Percentiles rank a stretch among this genome's conserved stretches.
phyloP scores from a whole-genome alignment of 148 eudicot genomes.

The Camellia japonica region DNA sequence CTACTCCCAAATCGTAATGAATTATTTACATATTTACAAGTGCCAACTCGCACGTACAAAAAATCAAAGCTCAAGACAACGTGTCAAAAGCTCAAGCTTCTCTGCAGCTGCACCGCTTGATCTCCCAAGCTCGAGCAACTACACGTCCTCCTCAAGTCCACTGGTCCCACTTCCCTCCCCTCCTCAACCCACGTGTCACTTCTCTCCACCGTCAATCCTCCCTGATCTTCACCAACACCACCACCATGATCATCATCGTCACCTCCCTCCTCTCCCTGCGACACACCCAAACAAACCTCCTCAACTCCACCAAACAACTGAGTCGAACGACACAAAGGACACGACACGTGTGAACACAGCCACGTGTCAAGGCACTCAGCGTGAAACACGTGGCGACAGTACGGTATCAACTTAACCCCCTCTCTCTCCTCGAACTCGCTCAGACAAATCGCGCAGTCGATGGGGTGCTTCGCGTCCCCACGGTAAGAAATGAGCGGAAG shows the following conservation, averaged over 20 bases:
- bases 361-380: slow-evolving; percentile 67
- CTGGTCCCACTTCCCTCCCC: slow-evolving; percentile 3
- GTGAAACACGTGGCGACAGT: slow-evolving; percentile 49
- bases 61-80: neutral
- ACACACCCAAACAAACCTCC: slow-evolving; percentile 2
- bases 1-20: no score
- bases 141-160: slow-evolving; percentile 14
- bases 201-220: slow-evolving; percentile 1
- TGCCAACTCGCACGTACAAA: neutral
- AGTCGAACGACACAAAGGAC: slow-evolving; percentile 55
- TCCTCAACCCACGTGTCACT: slow-evolving; percentile 8
- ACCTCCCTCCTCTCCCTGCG: no score
- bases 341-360: slow-evolving; percentile 66
- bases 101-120: slow-evolving; percentile 2
- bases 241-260: neutral
- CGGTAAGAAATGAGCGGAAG: slow-evolving; percentile 49
- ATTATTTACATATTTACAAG: neutral
- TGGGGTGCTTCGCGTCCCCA: slow-evolving; percentile 35
- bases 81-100: slow-evolving; percentile 17
- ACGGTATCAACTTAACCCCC: slow-evolving; percentile 50
- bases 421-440: slow-evolving; percentile 50
- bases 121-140: slow-evolving; percentile 19
- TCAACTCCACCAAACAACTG: slow-evolving; percentile 1
- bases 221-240: neutral
- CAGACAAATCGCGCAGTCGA: slow-evolving; percentile 50